A percentile compares a stretch with the other conserved stretches of the same genome.
phyloP scores from a whole-genome alignment of 2,329 filamentous ascomycete genomes.

The Ceratocystis papillata region DNA sequence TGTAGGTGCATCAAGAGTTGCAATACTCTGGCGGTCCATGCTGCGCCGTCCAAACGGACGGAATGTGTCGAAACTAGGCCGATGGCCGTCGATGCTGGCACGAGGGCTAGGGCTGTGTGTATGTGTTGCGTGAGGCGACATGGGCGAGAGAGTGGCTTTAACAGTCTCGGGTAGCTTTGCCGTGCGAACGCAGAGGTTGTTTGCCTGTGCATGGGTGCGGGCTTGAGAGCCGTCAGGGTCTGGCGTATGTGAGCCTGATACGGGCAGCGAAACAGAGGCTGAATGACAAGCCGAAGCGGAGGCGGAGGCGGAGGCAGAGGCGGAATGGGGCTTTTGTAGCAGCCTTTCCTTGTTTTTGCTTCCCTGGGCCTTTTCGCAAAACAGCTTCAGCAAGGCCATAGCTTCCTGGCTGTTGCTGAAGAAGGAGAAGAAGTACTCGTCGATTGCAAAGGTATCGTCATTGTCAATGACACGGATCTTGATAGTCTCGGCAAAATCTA shows the following conservation, averaged over 20 bases:
- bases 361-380: conserved; percentile 47
- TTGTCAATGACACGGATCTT: conserved; percentile 89
- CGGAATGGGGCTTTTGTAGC: conserved; percentile 7
- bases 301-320: not conserved
- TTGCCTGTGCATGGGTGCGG: conserved; percentile 25
- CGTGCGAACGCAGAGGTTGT: conserved; percentile 30
- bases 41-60: conserved; percentile 41
- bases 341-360: conserved; percentile 24
- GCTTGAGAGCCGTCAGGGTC: not conserved
- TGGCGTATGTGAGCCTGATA: conserved; percentile 4
- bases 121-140: conserved; percentile 37
- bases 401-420: conserved; percentile 79
- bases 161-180: conserved; percentile 45
- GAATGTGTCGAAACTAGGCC: conserved; percentile 45
- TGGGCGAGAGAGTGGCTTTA: conserved; percentile 49
- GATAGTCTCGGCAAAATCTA: conserved; percentile 86
- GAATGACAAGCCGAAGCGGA: not conserved
- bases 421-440: conserved; percentile 98
- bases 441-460: conserved; percentile 86
- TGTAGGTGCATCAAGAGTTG: conserved; percentile 36
- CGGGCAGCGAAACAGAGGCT: not conserved
- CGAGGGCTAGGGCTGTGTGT: conserved; percentile 43
- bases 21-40: conserved; percentile 38
- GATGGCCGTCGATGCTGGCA: conserved; percentile 42
- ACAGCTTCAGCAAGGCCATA: conserved; percentile 60